A percentile compares a stretch with the other conserved stretches of the same genome.
Evolutionary conservation across 106 monocot genomes (phyloP).

Genomic region (Allium fistulosum): DNA sequence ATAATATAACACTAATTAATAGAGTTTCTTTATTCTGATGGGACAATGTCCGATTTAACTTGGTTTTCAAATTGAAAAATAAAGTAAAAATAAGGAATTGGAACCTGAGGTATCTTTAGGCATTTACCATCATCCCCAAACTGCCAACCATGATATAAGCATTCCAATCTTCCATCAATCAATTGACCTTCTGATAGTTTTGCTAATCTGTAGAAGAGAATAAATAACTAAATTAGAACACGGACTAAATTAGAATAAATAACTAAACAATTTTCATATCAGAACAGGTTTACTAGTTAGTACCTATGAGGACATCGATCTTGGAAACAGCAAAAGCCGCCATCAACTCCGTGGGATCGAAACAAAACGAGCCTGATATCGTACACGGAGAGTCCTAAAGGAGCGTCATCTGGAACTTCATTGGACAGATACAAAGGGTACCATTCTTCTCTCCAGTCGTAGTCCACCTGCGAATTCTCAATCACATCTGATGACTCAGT

Average conservation of each 20-base stretch:
- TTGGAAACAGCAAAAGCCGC: constrained; percentile 44
- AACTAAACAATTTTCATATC: not conserved
- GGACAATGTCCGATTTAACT: no score
- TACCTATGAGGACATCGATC: constrained; percentile 92
- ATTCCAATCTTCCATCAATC: constrained; percentile 74
- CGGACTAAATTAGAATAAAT: not conserved
- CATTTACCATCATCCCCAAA: constrained; percentile 83
- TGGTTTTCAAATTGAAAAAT: no score
- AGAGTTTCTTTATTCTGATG: no score
- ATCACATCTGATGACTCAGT: not conserved
- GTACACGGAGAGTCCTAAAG: constrained; percentile 51
- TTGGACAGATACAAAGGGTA: constrained; percentile 58
- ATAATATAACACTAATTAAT: no score
- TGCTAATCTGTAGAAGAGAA: constrained; percentile 43
- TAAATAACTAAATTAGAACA: not conserved
- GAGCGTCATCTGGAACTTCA: constrained; percentile 59
- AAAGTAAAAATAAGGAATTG: no score
- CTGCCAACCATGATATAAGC: constrained; percentile 98
- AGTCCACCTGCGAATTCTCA: constrained; percentile 16
- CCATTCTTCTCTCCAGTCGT: constrained; percentile 82
- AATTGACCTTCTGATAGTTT: constrained; percentile 92
- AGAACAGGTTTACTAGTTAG: not conserved
- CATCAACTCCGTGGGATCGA: constrained; percentile 25
- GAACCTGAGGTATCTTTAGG: constrained; percentile 80
- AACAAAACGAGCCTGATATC: constrained; percentile 58